These are phyloP conservation scores for Conticribra weissflogii DNA, from an alignment of 108 stramenopile genomes.

Conservation along the genomic window DNA sequence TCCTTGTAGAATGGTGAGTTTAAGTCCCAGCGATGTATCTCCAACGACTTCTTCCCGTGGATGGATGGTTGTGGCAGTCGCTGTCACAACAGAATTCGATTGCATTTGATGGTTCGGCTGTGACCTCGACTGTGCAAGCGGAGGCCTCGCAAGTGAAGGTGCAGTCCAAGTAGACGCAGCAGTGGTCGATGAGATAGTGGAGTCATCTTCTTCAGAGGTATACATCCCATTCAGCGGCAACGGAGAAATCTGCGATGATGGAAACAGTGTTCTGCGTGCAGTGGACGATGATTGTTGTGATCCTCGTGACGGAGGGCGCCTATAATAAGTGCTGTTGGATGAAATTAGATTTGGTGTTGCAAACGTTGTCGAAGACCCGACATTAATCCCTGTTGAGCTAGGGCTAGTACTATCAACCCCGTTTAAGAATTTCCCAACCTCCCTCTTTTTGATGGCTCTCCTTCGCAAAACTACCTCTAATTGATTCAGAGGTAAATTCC, in stretches of 20 bases:
- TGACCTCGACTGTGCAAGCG: background rate
- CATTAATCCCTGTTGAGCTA: background rate
- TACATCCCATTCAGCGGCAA: slow-evolving; percentile 2
- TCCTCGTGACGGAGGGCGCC: slow-evolving; percentile 1
- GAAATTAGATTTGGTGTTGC: no score
- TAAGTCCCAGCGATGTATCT: slow-evolving; percentile 83
- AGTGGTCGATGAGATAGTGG: slow-evolving; percentile 36
- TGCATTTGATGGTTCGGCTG: slow-evolving; percentile 2
- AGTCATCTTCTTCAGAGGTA: slow-evolving; percentile 32
- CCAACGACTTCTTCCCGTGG: slow-evolving; percentile 65
- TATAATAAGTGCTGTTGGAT: background rate
- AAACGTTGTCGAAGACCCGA: no score
- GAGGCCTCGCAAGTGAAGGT: background rate
- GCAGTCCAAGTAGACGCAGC: slow-evolving; percentile 20
- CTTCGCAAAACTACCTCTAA: slow-evolving; percentile 45
- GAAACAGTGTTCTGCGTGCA: slow-evolving; percentile 34
- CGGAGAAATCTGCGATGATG: slow-evolving; percentile 12
- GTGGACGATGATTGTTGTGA: slow-evolving; percentile 3
- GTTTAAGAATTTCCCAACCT: background rate
- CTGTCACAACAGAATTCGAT: background rate
- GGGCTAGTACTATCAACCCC: background rate
- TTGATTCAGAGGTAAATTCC: slow-evolving; percentile 44
- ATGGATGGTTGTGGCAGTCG: slow-evolving; percentile 15
- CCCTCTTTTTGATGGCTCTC: slow-evolving; percentile 34
- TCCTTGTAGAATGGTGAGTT: slow-evolving; percentile 74